Evolutionary conservation across 768 basidiomycete species (phyloP), one percentile per base, ranked within the genome.

Genomic region (Pulveroboletus sp.): DNA sequence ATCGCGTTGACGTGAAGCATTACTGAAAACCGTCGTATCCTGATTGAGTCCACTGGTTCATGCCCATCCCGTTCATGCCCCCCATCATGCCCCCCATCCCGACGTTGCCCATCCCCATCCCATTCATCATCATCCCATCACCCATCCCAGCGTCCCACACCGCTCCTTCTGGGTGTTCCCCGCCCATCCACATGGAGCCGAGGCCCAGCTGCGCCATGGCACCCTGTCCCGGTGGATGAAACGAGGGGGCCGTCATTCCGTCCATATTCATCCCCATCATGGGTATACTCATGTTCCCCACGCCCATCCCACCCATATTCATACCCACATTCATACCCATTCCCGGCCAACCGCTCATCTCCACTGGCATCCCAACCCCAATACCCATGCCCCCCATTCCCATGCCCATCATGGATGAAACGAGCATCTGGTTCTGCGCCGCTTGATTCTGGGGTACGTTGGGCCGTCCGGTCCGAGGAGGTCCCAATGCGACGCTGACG

Each of bases 91-190:
- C 63, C 1, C 66, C 69, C 58, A 66, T 64, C 2, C 65, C 69
- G 33, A 66, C 58, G 42, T 60, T 69, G 27, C 66, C 72, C 64
- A 68, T 69, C 0, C 62, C 67, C 58, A 69, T 71, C 35, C 58
- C 57, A 31, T 65, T 69, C 57, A 71, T 75, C 61, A 74, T 72
- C 60, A 79, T 79, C 8, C 72, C 74, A 5, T 72, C 69, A 24
- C 66, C 64, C 65, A 72, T 68, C 0, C 68, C 69, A 8, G 65
- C 68, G 15, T 70, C 71, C 68, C 69, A 69, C 50, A 76, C 69
- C 17, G 60, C 65, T 1, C 66, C 61, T 42, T 68, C 69, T 1
- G 62, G 57, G 17, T 62, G 58, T 1, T 63, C 67, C 0, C 59
- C 62, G 0, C 68, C 66, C 64, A 73, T 67, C 68, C 71, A 73